Evolutionary conservation across 306 rosid genomes (phyloP), one percentile per base, ranked within the genome.

Genomic region (Prunus padus): DNA sequence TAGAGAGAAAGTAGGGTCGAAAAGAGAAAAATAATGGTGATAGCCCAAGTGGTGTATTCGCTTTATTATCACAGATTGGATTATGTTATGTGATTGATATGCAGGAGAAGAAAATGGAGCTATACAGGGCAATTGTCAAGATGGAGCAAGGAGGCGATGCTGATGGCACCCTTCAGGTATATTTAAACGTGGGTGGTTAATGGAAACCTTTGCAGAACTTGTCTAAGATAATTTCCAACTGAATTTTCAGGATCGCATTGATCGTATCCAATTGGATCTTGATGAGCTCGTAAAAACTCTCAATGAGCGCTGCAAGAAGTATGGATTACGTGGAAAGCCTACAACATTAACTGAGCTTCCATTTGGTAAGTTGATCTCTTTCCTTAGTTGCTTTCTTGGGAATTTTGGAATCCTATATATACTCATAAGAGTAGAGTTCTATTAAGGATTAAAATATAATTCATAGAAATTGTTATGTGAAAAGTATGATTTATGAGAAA

Each of bases 41-140:
- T 37, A 22, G 51, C 76, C 37, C n/a, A 20, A 55, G 54, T 16
- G 23, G 11, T 28, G 11, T 15, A 8, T 72, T 42, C 52, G 13
- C 22, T 62, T 22, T 52, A 13, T 37, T 20, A 59, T 59, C 44
- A 45, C 23, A 10, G 19, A 2, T 15, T 20, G 11, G 47, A 18
- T 18, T 33, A 57, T 82, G 77, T 69, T 74, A 25, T 59, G 28
- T 62, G 37, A 76, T 50, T 45, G 25, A 28, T 76, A 54, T 76
- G 72, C 52, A 92, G 97, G 97, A 88, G 91, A 96, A 83, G 86
- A 96, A 96, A 88, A 80, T 92, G 93, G 99, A 96, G 79, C 80
- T 92, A 74, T 92, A 96, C 81, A 87, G 87, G 77, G 89, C 96
- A 49, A 86, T 96, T 88, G 90, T 84, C 77, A 90, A 96, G 82